Evolutionary conservation across 1,284 basidiomycete species (phyloP).

Genomic region (Amylostereum chailletii): DNA sequence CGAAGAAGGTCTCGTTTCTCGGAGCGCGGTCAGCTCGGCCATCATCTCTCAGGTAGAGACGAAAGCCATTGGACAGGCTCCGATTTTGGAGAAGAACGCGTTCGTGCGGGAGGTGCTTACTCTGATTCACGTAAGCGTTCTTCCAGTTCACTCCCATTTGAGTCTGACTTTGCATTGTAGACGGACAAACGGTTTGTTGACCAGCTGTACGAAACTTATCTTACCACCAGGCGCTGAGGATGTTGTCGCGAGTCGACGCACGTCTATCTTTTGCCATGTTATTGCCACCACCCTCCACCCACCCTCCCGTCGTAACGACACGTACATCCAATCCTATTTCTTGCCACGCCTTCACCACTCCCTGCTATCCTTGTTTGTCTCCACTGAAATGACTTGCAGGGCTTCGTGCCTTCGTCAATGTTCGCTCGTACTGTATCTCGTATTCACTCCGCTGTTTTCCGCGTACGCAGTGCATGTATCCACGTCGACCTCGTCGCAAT

Average conservation of each 20-base stretch:
- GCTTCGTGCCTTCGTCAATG: no score
- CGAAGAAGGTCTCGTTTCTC: no score
- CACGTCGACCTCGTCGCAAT: no score
- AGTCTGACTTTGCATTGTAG: conserved; percentile 42
- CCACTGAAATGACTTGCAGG: no score
- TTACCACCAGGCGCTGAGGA: neutral
- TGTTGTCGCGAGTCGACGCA: neutral
- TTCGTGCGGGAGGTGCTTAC: conserved; percentile 62
- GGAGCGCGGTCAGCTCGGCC: no score
- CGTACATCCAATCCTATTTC: neutral
- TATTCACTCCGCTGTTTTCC: no score
- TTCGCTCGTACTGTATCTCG: no score
- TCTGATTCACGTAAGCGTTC: conserved; percentile 54
- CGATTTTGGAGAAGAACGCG: conserved; percentile 40
- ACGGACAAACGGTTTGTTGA: conserved; percentile 16
- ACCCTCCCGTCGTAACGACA: neutral
- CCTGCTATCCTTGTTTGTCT: neutral
- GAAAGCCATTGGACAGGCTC: conserved; percentile 5
- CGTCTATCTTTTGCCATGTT: neutral
- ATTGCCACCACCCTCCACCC: neutral
- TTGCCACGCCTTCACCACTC: neutral
- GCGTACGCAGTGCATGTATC: no score
- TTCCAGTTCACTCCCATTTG: conserved; percentile 1
- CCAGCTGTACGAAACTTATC: conserved; percentile 14
- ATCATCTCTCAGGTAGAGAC: neutral